phyloP scores from a whole-genome alignment of 805 yeast species.

The Hyphopichia homilentoma region DNA sequence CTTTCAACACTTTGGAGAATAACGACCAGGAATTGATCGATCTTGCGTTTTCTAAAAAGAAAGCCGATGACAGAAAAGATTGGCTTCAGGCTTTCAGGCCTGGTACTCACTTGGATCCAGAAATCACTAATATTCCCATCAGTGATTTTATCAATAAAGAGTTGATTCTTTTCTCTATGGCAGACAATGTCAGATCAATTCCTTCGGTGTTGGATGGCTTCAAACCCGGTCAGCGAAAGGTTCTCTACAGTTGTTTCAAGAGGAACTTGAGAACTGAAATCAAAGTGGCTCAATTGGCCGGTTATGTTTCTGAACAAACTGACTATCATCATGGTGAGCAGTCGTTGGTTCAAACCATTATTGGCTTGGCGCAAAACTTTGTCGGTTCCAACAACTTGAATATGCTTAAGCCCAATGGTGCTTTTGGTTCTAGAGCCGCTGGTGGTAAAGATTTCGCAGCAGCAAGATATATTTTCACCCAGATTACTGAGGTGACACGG shows the following conservation, averaged over 20 bases:
- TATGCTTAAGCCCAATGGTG: constrained; percentile 84
- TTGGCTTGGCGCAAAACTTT: constrained; percentile 92
- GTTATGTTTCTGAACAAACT: constrained; percentile 83
- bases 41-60: constrained; percentile 89
- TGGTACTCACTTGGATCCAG: constrained; percentile 88
- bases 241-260: constrained; percentile 82
- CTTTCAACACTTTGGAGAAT: constrained; percentile 75
- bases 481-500: constrained; percentile 70
- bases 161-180: constrained; percentile 90
- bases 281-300: constrained; percentile 88
- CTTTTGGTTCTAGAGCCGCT: constrained; percentile 91
- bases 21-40: constrained; percentile 78
- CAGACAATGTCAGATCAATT: constrained; percentile 92
- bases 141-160: constrained; percentile 94
- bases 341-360: constrained; percentile 82
- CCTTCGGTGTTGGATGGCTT: constrained; percentile 94
- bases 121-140: constrained; percentile 73
- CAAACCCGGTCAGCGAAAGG: constrained; percentile 96
- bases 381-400: constrained; percentile 90
- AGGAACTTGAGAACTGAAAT: constrained; percentile 72
- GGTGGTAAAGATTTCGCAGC: constrained; percentile 99
- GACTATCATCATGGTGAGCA: constrained; percentile 96
- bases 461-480: constrained; percentile 92
- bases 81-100: constrained; percentile 92
- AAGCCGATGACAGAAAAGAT: constrained; percentile 95